Conservation (phyloP, 768 basidiomycete genomes). For the Tulasnella sp. region DNA sequence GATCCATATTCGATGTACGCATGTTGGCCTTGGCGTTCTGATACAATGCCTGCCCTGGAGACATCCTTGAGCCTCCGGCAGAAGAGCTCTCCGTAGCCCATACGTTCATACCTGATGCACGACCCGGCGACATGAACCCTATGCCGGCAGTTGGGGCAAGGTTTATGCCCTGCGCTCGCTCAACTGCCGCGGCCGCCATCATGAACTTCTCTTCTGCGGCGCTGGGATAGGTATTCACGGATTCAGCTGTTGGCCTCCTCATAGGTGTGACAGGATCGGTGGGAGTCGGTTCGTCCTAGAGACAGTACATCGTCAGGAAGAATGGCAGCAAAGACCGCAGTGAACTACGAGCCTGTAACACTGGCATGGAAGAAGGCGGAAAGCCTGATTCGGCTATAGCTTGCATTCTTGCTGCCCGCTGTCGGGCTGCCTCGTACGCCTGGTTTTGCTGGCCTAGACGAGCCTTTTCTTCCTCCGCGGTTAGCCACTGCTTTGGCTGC, state of each 20-base stretch:
- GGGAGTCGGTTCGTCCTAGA: too few species aligned
- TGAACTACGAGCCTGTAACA: not conserved
- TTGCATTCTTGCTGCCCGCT: not conserved
- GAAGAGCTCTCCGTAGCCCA: not conserved
- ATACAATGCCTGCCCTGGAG: conserved; percentile 19
- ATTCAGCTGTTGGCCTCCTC: too few species aligned
- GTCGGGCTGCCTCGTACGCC: conserved; percentile 8
- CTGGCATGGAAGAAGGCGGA: not conserved
- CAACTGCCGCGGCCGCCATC: not conserved
- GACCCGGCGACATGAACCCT: not conserved
- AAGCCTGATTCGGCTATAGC: not conserved
- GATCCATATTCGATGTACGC: not conserved
- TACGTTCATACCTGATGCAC: too few species aligned
- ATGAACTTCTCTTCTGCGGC: not conserved
- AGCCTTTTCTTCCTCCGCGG: conserved; percentile 68
- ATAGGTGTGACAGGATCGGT: too few species aligned
- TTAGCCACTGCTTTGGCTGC: conserved; percentile 38
- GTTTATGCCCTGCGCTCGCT: not conserved
- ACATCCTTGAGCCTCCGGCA: conserved; percentile 27
- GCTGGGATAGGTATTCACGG: not conserved
- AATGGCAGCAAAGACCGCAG: too few species aligned
- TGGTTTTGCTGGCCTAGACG: conserved; percentile 48
- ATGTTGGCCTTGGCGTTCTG: conserved; percentile 15
- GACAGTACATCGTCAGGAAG: too few species aligned
- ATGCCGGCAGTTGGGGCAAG: conserved; percentile 1